phyloP scores from a whole-genome alignment of 2,329 filamentous ascomycete genomes.

The Fusarium sp. region DNA sequence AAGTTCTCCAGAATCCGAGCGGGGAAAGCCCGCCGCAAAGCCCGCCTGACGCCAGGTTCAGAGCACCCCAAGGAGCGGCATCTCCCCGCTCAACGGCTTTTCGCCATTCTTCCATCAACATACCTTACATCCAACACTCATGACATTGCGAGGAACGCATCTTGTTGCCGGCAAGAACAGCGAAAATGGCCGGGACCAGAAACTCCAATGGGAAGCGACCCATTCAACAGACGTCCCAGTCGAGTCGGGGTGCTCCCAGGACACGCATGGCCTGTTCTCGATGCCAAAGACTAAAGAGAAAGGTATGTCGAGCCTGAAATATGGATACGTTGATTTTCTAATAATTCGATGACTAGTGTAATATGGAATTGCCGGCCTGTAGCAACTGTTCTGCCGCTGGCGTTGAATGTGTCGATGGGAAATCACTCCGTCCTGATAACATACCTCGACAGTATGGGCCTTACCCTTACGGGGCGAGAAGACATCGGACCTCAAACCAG shows the following conservation, averaged over 20 bases:
- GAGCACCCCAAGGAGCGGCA: conserved; percentile 15
- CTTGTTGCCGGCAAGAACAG: neutral
- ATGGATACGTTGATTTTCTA: fast-evolving
- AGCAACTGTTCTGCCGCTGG: conserved; percentile 59
- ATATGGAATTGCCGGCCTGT: conserved; percentile 57
- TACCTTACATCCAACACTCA: neutral
- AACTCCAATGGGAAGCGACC: neutral
- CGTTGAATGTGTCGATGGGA: conserved; percentile 58
- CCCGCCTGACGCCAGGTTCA: neutral
- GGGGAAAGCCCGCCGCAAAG: conserved; percentile 17
- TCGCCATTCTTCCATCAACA: conserved; percentile 20
- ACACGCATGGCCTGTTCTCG: conserved; percentile 49
- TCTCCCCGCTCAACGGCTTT: conserved; percentile 31
- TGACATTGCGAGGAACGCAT: neutral
- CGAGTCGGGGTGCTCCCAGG: neutral
- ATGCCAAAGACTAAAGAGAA: conserved; percentile 64
- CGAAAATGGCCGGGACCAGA: conserved; percentile 30
- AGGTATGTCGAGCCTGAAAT: conserved; percentile 48
- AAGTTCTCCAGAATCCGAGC: neutral
- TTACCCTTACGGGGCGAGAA: too few relatives aligned
- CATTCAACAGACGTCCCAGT: neutral
- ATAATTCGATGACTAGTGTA: conserved; percentile 53
- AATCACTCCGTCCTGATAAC: conserved; percentile 55
- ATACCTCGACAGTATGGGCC: conserved; percentile 56
- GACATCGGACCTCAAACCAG: too few relatives aligned